Conservation (phyloP, 148 eudicot species). For the Heliamphora exappendiculata region DNA sequence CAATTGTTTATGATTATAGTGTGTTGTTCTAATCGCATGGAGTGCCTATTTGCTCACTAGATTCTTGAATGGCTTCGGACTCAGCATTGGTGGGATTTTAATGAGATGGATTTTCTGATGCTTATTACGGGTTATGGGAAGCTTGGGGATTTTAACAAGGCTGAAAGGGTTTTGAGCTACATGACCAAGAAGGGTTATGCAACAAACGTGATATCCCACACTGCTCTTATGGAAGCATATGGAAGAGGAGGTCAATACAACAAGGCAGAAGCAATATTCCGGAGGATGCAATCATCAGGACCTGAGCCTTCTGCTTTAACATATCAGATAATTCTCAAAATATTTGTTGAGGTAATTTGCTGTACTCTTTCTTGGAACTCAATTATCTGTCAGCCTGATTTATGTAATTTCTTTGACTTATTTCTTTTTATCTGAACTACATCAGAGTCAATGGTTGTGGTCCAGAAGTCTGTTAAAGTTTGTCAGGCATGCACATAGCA, state of each 20-base stretch:
- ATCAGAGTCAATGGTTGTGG: background rate
- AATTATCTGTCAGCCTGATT: background rate
- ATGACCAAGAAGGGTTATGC: conserved; percentile 68
- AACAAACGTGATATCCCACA: conserved; percentile 68
- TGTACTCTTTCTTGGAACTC: background rate
- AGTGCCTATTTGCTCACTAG: conserved; percentile 22
- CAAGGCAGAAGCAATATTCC: conserved; percentile 77
- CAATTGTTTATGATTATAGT: background rate
- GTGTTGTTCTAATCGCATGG: conserved; percentile 7
- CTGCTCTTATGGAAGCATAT: conserved; percentile 98
- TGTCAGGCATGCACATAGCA: background rate
- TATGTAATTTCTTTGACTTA: background rate
- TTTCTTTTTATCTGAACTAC: background rate
- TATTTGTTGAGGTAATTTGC: conserved; percentile 68
- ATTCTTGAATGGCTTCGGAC: conserved; percentile 94
- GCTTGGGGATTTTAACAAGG: conserved; percentile 67
- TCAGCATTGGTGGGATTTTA: conserved; percentile 92
- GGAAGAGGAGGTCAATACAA: conserved; percentile 78
- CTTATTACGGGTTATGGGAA: conserved; percentile 90
- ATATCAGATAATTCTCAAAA: conserved; percentile 84
- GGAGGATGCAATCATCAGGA: conserved; percentile 87
- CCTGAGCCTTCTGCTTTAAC: conserved; percentile 96
- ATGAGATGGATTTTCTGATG: conserved; percentile 81
- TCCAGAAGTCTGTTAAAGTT: background rate
- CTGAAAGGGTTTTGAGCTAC: conserved; percentile 63